These are phyloP conservation scores for Solanum bulbocastanum DNA, from an alignment of 257 asterid species.

Conservation along the genomic window DNA sequence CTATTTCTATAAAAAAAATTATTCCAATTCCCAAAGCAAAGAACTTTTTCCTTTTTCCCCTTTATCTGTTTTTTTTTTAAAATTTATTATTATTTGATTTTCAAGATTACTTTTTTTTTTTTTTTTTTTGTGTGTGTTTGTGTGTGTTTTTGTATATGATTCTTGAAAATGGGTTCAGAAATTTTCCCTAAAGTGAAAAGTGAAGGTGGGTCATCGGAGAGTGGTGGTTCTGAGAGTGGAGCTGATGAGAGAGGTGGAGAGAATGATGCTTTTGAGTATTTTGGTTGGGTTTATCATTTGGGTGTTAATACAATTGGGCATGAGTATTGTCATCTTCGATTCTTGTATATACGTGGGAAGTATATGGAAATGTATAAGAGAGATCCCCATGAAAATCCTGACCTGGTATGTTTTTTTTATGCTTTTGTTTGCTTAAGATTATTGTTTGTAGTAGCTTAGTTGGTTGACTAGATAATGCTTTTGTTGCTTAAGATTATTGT, in stretches of 20 bases:
- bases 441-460: neutral
- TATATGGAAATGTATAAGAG: conserved; percentile 67
- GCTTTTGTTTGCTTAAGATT: neutral
- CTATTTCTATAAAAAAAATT: neutral
- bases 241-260: conserved; percentile 23
- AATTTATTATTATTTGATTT: neutral
- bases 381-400: conserved; percentile 61
- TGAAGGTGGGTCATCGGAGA: conserved; percentile 38
- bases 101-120: neutral
- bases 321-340: conserved; percentile 65
- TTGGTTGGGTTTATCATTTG: conserved; percentile 74
- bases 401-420: conserved; percentile 33
- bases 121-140: too few relatives aligned
- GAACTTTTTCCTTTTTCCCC: neutral
- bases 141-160: neutral
- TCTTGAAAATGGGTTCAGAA: neutral
- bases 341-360: conserved; percentile 53
- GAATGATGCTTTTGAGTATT: conserved; percentile 40
- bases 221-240: conserved; percentile 41
- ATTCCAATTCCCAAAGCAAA: neutral
- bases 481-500: neutral
- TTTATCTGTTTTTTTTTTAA: neutral
- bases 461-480: neutral
- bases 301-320: conserved; percentile 73
- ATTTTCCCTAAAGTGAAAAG: conserved; percentile 18